These are phyloP conservation scores for Pseudonitzschia multistriata DNA, from an alignment of 108 stramenopile genomes.

Conservation along the genomic window DNA sequence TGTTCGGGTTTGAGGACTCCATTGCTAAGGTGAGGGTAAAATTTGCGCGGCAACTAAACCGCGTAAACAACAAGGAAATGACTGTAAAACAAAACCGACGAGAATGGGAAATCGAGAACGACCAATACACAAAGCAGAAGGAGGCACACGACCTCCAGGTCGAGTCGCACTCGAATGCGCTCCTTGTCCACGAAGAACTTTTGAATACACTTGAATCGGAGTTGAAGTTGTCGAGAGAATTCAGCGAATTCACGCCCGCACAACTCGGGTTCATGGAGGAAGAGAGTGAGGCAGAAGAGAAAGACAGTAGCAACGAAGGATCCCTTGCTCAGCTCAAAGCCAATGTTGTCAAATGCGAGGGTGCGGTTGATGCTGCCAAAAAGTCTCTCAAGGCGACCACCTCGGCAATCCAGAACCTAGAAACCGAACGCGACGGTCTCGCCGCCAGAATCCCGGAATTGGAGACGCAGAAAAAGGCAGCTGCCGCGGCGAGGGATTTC, in stretches of 20 bases:
- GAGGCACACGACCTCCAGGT: slow-evolving; percentile 66
- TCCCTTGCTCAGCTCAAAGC: slow-evolving; percentile 47
- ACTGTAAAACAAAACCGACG: slow-evolving; percentile 64
- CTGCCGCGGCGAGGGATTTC: slow-evolving; percentile 79
- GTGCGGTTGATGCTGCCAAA: slow-evolving; percentile 68
- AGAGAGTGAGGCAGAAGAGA: slow-evolving; percentile 20
- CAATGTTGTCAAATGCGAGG: slow-evolving; percentile 74
- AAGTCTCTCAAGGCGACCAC: slow-evolving; percentile 50
- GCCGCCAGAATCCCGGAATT: slow-evolving; percentile 59
- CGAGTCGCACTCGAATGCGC: slow-evolving; percentile 65
- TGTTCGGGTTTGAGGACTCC: slow-evolving; percentile 59
- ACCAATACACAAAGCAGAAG: slow-evolving; percentile 54
- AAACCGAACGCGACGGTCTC: slow-evolving; percentile 50
- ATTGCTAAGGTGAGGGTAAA: slow-evolving; percentile 67
- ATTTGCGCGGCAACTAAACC: slow-evolving; percentile 68
- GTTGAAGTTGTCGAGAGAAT: slow-evolving; percentile 51
- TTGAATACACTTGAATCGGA: slow-evolving; percentile 54
- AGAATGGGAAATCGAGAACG: slow-evolving; percentile 75
- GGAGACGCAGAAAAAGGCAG: slow-evolving; percentile 71
- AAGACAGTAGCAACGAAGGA: slow-evolving; percentile 25
- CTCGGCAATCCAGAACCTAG: slow-evolving; percentile 40
- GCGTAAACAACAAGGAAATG: slow-evolving; percentile 76
- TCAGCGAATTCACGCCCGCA: slow-evolving; percentile 52
- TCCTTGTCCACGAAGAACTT: slow-evolving; percentile 59
- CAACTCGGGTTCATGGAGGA: slow-evolving; percentile 48